Conservation (phyloP, 441 rosid genomes). For the Adansonia rubrostipa region DNA sequence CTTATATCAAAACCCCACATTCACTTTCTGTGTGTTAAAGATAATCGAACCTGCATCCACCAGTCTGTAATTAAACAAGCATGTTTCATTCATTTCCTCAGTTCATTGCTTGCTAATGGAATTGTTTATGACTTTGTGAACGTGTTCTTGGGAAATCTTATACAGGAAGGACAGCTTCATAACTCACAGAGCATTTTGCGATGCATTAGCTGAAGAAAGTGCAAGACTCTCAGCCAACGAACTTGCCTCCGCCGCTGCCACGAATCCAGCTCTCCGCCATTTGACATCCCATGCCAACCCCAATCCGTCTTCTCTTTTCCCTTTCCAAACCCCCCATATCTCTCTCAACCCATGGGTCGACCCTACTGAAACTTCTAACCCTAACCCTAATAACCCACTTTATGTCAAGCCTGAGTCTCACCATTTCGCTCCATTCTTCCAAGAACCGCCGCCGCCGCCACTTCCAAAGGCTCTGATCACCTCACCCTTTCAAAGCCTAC, state of each 20-base stretch:
- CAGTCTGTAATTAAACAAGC: no score
- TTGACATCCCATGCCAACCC: conserved; percentile 36
- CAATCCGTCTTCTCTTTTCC: conserved; percentile 36
- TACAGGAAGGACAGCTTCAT: conserved; percentile 93
- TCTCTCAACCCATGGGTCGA: conserved; percentile 39
- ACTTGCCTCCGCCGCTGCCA: conserved; percentile 18
- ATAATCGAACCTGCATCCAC: no score
- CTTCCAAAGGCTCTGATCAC: conserved; percentile 28
- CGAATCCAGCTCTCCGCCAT: conserved; percentile 30
- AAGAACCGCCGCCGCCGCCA: conserved; percentile 27
- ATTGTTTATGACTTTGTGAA: not conserved
- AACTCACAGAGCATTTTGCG: conserved; percentile 94
- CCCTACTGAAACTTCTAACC: conserved; percentile 52
- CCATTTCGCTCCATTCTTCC: conserved; percentile 45
- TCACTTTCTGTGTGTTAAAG: not conserved
- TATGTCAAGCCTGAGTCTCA: conserved; percentile 47
- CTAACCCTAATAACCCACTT: conserved; percentile 28
- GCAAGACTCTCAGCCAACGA: conserved; percentile 66
- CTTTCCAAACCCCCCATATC: conserved; percentile 34
- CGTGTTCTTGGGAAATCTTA: not conserved
- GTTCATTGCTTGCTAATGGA: not conserved
- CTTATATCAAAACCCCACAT: conserved; percentile 1
- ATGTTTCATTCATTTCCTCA: not conserved
- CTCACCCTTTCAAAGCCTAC: conserved; percentile 45
- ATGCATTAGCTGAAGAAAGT: conserved; percentile 93